A percentile compares a stretch with the other conserved stretches of the same genome.
Conservation (phyloP, 352 stramenopile genomes). For the Globisporangium carolinianum region DNA sequence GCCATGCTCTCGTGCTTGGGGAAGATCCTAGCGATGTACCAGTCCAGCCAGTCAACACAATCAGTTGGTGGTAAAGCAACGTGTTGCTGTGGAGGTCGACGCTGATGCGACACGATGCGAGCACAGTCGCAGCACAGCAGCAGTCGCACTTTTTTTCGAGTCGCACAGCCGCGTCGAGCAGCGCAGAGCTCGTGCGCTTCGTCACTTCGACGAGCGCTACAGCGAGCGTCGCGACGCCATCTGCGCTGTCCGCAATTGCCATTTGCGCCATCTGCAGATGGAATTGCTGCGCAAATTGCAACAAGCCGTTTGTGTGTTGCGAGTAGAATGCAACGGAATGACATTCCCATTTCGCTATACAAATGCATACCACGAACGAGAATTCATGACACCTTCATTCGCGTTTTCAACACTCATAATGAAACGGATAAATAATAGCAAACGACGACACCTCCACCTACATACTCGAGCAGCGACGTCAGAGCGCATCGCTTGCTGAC, state of each 20-base stretch:
- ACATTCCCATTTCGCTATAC: neutral
- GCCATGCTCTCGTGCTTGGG: slow-evolving; percentile 15
- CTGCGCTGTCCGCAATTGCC: no score
- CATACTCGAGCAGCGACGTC: neutral
- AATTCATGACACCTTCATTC: slow-evolving; percentile 5
- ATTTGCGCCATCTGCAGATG: no score
- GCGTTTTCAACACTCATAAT: no score
- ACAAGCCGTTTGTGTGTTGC: neutral
- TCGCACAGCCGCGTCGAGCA: slow-evolving; percentile 8
- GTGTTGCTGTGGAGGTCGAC: no score
- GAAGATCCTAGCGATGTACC: slow-evolving; percentile 1
- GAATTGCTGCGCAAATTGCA: neutral
- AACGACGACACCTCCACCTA: no score
- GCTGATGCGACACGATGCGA: no score
- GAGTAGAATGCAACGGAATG: slow-evolving; percentile 1
- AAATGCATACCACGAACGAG: neutral
- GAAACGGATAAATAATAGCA: no score
- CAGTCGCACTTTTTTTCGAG: slow-evolving; percentile 11
- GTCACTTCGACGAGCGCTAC: slow-evolving; percentile 9
- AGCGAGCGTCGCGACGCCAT: no score
- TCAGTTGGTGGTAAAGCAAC: no score
- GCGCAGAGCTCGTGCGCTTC: slow-evolving; percentile 2
- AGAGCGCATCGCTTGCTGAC: slow-evolving; percentile 6
- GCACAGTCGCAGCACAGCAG: no score
- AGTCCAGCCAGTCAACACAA: no score